Base-by-base conservation (phyloP, 495 filamentous ascomycete genomes). In the Neurospora sp. region DNA sequence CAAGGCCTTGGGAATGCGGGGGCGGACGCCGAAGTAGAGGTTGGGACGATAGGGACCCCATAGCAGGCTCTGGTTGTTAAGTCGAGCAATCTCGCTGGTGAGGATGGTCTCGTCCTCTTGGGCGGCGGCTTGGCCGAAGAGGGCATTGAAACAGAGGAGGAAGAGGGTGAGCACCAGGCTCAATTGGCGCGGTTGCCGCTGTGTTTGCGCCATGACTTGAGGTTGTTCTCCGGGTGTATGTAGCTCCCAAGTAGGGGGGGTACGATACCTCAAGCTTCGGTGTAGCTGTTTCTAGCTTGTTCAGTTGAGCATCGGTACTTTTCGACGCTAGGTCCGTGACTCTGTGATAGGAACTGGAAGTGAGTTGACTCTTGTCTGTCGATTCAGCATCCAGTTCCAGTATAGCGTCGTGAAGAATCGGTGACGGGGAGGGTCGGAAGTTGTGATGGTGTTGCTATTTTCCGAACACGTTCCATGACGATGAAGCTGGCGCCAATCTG, bases 21-120 rank as follows among this genome's bases (percentile, higher is more conserved):
- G 94, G 10, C 93, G 88, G 41, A 98, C 88, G 4, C 96, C 96
- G 84, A 99, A 98, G 84, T 99, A 99, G 35, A 99, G 84, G 77
- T 98, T 97, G 5, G 96, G 94, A 35, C 93, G 88, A 83, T 98
- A 99, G 31, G 96, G 94, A 6, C 96, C 96, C 96, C 96, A 99
- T 89, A 98, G 84, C 75, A 99, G 85, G 74, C 91, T 94, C 76
- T 96, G 85, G 79, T 97, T 97, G 77, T 91, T 92, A 72, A 89
- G 84, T 42, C 86, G 83, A 69, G 83, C 87, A 74, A 88, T 79
- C 77, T 90, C 86, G 74, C 78, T 80, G 76, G 80, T 84, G 44
- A 88, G 80, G 62, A 88, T 81, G 39, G 80, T 79, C 71, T 86
- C 80, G 73, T 77, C 80, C 60, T 77, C 70, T 0, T 75, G 54